Base-by-base conservation (phyloP, 2,329 filamentous ascomycete genomes). In the Fusarium annulatum region DNA sequence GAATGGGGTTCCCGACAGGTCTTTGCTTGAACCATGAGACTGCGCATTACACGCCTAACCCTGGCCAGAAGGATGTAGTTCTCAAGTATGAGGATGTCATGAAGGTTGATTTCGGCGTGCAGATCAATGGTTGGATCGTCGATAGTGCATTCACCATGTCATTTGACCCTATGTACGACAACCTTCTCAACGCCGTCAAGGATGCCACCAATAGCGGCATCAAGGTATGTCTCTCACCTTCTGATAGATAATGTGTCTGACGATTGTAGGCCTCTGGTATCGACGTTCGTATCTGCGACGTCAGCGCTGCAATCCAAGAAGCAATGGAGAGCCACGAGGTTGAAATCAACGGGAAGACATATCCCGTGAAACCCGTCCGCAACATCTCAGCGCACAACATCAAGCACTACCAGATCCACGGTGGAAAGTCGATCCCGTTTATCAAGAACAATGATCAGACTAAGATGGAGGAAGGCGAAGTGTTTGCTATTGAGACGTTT, bases 401-500 rank as follows among this genome's bases (percentile, higher is more conserved):
- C 77, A 87, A 92, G 45, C 94, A 90, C 67, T 96, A 95, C 84
- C 90, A 89, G 77, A 97, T 97, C 78, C 95, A 97, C 82, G 94
- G 94, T 61, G 91, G 89, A 76, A 97, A 97, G 86, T 94, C 92
- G 76, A 93, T 97, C 52, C 95, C 95, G 0, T 97, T 97, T 77
- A 93, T 97, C 75, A 97, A 96, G 85, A 91, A 91, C 65, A 87
- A 87, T 56, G 93, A 96, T 77, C 90, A 92, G 80, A 96, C 94
- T 43, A 97, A 97, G 87, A 97, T 97, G 95, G 95, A 97, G 83
- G 95, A 97, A 82, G 94, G 94, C 41, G 95, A 97, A 77, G 90
- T 94, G 23, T 97, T 96, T 82, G 95, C 95, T 68, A 97, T 97
- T 75, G 95, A 97, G 84, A 97, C 95, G 0, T 97, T 97, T 80